Conservation (phyloP, 148 eudicot species). For the Dianthus caryophyllus region DNA sequence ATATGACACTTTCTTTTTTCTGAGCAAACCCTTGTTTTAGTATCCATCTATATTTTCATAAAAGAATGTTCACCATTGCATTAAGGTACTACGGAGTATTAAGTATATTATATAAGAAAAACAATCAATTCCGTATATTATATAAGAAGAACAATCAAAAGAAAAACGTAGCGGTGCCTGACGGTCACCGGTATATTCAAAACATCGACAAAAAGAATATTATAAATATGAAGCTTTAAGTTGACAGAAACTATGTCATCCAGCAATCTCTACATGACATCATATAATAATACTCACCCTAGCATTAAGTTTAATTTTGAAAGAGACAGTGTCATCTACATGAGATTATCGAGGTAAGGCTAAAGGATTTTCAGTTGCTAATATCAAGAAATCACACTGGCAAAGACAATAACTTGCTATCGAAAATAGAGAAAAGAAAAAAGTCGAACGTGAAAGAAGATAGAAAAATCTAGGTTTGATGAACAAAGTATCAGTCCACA, state of each 20-base stretch:
- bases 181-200: too few species aligned
- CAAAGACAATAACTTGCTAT: not conserved
- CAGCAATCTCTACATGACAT: not conserved
- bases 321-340: not conserved
- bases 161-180: too few species aligned
- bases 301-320: not conserved
- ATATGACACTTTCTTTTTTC: too few species aligned
- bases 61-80: not conserved
- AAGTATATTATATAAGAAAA: too few species aligned
- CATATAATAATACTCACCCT: too few species aligned
- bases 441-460: not conserved
- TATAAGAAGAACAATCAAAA: too few species aligned
- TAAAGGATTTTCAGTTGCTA: not conserved
- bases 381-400: not conserved
- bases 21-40: not conserved
- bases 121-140: too few species aligned
- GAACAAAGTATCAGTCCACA: conserved; percentile 31
- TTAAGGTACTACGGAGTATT: too few species aligned
- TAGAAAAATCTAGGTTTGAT: not conserved
- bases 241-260: not conserved
- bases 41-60: not conserved
- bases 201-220: too few species aligned
- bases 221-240: not conserved
- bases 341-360: not conserved
- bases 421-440: not conserved